Evolutionary conservation across 164 flowering plant species (phyloP).

Genomic region (Brasenia schreberi): DNA sequence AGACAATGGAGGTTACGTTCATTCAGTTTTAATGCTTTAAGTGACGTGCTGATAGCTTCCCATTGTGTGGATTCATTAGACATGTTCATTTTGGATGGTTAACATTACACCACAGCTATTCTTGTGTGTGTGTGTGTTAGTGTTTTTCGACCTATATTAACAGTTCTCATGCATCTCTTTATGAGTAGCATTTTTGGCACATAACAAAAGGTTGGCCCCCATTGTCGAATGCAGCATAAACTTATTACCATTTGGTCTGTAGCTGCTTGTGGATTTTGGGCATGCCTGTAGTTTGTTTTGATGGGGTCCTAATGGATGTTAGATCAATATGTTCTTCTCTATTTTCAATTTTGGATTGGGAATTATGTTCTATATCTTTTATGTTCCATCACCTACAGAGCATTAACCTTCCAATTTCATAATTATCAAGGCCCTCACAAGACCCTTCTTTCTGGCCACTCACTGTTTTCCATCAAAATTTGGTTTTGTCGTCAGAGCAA

Average conservation of each 20-base stretch:
- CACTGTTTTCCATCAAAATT: not conserved
- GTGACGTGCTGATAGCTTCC: slow-evolving; percentile 30
- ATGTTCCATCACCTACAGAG: not conserved
- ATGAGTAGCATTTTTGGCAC: slow-evolving; percentile 29
- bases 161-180: slow-evolving; percentile 22
- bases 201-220: slow-evolving; percentile 1
- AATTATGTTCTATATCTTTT: too few species aligned
- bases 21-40: slow-evolving; percentile 16
- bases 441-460: not conserved
- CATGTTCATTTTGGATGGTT: slow-evolving; percentile 18
- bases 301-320: slow-evolving; percentile 12
- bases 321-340: not conserved
- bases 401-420: too few species aligned
- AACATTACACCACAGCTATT: slow-evolving; percentile 15
- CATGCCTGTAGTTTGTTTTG: slow-evolving; percentile 16
- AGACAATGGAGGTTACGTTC: slow-evolving; percentile 11
- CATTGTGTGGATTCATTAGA: slow-evolving; percentile 31
- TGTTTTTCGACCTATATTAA: slow-evolving; percentile 12
- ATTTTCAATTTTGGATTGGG: not conserved
- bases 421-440: too few species aligned
- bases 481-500: not conserved
- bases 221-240: slow-evolving; percentile 20
- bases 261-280: slow-evolving; percentile 18
- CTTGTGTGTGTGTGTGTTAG: slow-evolving; percentile 8
- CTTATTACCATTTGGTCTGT: slow-evolving; percentile 23